Base-by-base conservation (phyloP, 2,329 filamentous ascomycete genomes). In the Cladosporium sp. region DNA sequence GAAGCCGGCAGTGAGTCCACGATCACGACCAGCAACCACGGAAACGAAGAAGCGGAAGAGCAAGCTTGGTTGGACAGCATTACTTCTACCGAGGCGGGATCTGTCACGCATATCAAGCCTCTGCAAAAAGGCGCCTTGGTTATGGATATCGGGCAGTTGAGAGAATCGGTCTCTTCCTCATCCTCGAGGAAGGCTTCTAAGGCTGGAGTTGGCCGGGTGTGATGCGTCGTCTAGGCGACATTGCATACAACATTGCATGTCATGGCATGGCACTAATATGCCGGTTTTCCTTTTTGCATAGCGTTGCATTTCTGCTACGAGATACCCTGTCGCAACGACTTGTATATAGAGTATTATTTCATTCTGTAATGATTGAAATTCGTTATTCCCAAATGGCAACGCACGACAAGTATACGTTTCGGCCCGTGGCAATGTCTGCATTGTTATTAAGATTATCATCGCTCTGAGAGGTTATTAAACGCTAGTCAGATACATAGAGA, bases 1-100 rank as follows among this genome's bases (percentile, higher is more conserved):
- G 48, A 43, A 19, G 22, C 25, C 22, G 47, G 47, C 25, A 32
- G 47, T 7, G 33, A 43, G 15, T 18, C 25, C 11, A 40, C 53
- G 8, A 38, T 18, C n/a, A 25, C 43, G 25, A 19, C 32, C 13
- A 45, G 36, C 41, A 50, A 45, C 19, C 55, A 53, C 19, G 51
- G 39, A 6, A 53, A 49, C 2, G 49, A 52, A 19, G 55, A 57
- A 5, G 54, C 51, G 11, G 60, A 64, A 25, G 63, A 65, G 41
- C 60, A 57, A 9, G 61, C 62, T 2, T 67, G 64, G 64, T 51
- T 67, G 18, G 56, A 58, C 41, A 62, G 58, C 53, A 54, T 66
- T 9, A 56, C 60, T 27, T 53, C 56, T 12, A 54, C 55, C 2
- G 58, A 59, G 4, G 38, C 50, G 18, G 59, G 57, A 16, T 49